These are phyloP conservation scores for Huiozyma naganishii DNA, from an alignment of 805 yeast genomes.

Conservation along the genomic window DNA sequence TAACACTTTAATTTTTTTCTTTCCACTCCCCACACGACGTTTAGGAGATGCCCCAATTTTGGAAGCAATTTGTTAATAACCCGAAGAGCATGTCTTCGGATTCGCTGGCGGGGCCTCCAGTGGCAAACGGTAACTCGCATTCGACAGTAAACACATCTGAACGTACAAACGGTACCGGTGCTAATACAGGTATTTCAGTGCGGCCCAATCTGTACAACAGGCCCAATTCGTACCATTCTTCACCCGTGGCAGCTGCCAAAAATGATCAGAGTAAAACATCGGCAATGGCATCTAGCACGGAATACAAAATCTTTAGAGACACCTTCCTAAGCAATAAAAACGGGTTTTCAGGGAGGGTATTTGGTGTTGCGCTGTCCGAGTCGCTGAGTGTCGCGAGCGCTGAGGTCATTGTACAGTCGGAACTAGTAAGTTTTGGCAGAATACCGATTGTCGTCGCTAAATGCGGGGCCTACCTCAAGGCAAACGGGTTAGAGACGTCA, in stretches of 20 bases:
- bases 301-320: constrained; percentile 30
- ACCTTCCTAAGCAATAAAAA: constrained; percentile 28
- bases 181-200: not conserved
- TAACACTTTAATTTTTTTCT: too few relatives aligned
- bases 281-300: constrained; percentile 1
- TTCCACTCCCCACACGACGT: too few relatives aligned
- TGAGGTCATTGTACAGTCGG: constrained; percentile 50
- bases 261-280: constrained; percentile 1
- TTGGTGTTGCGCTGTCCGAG: constrained; percentile 68
- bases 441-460: constrained; percentile 93
- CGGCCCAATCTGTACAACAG: constrained; percentile 9
- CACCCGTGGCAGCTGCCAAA: constrained; percentile 1
- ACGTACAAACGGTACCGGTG: not conserved
- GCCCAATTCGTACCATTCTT: constrained; percentile 7
- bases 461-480: constrained; percentile 79
- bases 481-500: constrained; percentile 65
- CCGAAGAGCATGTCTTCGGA: constrained; percentile 27
- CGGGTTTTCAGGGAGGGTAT: constrained; percentile 39
- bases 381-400: constrained; percentile 61
- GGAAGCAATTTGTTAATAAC: constrained; percentile 24
- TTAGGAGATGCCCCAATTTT: constrained; percentile 14
- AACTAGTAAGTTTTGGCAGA: constrained; percentile 68
- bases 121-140: not conserved
- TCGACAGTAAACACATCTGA: not conserved
- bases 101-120: constrained; percentile 8